phyloP scores from a whole-genome alignment of 345 rosid species.

The Gynandropsis gynandra region DNA sequence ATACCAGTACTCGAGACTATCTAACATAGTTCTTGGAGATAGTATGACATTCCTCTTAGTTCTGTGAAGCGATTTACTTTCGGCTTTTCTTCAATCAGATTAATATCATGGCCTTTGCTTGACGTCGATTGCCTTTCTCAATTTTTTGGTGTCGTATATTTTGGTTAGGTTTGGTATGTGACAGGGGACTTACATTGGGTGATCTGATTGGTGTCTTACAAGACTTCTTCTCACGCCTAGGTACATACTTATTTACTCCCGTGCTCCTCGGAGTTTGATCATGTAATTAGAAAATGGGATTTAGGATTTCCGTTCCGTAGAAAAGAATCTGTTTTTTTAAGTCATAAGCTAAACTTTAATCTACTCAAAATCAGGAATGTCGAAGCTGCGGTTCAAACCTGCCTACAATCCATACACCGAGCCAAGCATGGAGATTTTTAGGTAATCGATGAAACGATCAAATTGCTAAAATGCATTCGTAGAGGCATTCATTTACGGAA shows the following conservation, averaged over 20 bases:
- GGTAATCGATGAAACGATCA: constrained; percentile 31
- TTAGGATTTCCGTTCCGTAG: no score
- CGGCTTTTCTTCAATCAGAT: no score
- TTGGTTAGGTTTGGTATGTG: constrained; percentile 76
- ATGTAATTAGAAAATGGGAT: not conserved
- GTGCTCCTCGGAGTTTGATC: not conserved
- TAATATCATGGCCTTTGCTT: no score
- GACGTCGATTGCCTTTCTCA: no score
- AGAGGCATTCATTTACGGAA: not conserved
- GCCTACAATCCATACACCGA: constrained; percentile 97
- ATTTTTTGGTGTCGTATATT: constrained; percentile 16
- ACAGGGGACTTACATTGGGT: constrained; percentile 86
- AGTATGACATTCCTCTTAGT: no score
- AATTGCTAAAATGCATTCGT: not conserved
- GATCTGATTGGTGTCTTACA: constrained; percentile 81
- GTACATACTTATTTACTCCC: constrained; percentile 29
- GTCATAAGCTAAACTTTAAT: no score
- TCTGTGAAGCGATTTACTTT: no score
- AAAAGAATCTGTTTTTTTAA: no score
- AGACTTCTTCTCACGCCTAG: constrained; percentile 85
- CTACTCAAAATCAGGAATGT: constrained; percentile 51
- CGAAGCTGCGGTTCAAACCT: constrained; percentile 79
- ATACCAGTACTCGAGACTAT: no score
- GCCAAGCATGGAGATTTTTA: constrained; percentile 96
- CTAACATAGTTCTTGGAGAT: no score